Percentiles rank a stretch among this genome's conserved stretches.
Conservation (phyloP, 257 asterid species). For the Mentha longifolia region DNA sequence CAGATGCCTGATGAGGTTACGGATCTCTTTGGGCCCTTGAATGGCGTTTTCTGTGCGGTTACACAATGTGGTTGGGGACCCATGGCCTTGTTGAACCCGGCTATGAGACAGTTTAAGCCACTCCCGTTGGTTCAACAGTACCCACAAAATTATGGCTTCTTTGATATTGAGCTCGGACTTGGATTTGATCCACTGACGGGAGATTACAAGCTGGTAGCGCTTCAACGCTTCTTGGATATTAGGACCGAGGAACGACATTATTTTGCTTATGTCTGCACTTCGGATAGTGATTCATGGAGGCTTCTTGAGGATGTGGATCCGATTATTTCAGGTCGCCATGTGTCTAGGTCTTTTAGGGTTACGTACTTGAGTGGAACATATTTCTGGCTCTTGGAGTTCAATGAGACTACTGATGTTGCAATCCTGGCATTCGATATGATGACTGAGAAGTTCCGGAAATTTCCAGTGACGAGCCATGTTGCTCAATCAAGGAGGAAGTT, state of each 20-base stretch:
- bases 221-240: slow-evolving; percentile 34
- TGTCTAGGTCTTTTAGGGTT: slow-evolving; percentile 36
- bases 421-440: slow-evolving; percentile 49
- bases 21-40: slow-evolving; percentile 48
- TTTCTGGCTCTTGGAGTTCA: slow-evolving; percentile 40
- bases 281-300: slow-evolving; percentile 49
- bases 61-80: slow-evolving; percentile 11
- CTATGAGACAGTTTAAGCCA: slow-evolving; percentile 48
- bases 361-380: slow-evolving; percentile 26
- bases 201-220: slow-evolving; percentile 45
- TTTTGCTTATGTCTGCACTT: slow-evolving; percentile 42
- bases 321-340: slow-evolving; percentile 34
- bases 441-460: slow-evolving; percentile 39
- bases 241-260: slow-evolving; percentile 22
- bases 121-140: slow-evolving; percentile 25
- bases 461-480: slow-evolving; percentile 38
- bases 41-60: slow-evolving; percentile 46
- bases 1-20: slow-evolving; percentile 28
- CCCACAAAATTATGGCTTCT: neutral
- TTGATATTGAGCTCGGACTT: neutral
- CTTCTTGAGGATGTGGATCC: slow-evolving; percentile 36
- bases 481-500: slow-evolving; percentile 30
- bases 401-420: slow-evolving; percentile 23
- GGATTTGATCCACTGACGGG: slow-evolving; percentile 47
- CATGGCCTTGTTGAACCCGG: slow-evolving; percentile 51